Evolutionary conservation across 2,329 filamentous ascomycete genomes (phyloP).

Genomic region (Thielaviopsis euricoi): DNA sequence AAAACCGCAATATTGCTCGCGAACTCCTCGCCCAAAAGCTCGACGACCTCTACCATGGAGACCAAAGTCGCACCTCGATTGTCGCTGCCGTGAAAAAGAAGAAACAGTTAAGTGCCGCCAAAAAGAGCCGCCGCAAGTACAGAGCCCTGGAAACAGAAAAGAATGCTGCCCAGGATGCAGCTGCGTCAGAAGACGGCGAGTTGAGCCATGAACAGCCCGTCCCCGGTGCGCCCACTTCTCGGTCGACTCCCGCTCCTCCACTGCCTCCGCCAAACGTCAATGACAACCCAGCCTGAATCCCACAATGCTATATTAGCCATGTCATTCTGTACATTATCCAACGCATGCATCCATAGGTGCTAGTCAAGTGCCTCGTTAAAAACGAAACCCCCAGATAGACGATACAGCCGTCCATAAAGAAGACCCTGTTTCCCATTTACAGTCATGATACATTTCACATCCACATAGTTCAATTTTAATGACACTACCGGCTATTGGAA

Average conservation of each 20-base stretch:
- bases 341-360: not conserved
- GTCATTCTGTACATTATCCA: not conserved
- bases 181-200: not conserved
- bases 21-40: slow-evolving; percentile 56
- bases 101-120: slow-evolving; percentile 58
- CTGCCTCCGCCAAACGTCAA: not conserved
- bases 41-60: slow-evolving; percentile 58
- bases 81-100: slow-evolving; percentile 46
- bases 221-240: not conserved
- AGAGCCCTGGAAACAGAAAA: slow-evolving; percentile 38
- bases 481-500: not conserved
- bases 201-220: not conserved
- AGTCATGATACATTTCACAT: not conserved
- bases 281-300: not conserved
- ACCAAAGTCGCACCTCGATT: slow-evolving; percentile 46
- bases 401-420: not conserved
- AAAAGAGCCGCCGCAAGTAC: slow-evolving; percentile 76
- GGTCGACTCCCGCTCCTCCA: not conserved
- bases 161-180: slow-evolving; percentile 10
- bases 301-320: not conserved
- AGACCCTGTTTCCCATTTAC: not conserved
- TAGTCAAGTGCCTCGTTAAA: not conserved
- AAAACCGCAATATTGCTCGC: slow-evolving; percentile 78
- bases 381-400: not conserved
- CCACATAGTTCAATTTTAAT: not conserved